phyloP scores from a whole-genome alignment of 2,329 filamentous ascomycete species.

The Arthroderma sp. region DNA sequence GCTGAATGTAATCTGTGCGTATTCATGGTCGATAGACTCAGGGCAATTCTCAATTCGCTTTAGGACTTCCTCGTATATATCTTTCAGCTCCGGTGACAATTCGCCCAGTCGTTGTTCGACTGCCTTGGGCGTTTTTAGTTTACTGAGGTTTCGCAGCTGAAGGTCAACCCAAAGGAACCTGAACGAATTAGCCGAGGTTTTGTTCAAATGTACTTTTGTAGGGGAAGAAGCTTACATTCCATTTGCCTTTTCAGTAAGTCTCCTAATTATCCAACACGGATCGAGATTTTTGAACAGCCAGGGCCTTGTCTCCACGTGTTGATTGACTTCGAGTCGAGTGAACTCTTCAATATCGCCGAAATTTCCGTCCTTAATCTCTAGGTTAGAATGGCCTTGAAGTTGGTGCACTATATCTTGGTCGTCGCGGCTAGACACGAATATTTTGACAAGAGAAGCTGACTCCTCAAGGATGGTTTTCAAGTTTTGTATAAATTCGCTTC shows the following conservation, averaged over 20 bases:
- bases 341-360: no score
- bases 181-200: no score
- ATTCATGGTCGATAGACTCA: slow-evolving; percentile 2
- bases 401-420: slow-evolving; percentile 14
- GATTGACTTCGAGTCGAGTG: no score
- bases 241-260: slow-evolving; percentile 13
- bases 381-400: slow-evolving; percentile 15
- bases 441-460: slow-evolving; percentile 18
- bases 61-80: slow-evolving; percentile 7
- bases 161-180: slow-evolving; percentile 23
- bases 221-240: slow-evolving; percentile 19
- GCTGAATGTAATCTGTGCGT: slow-evolving; percentile 9
- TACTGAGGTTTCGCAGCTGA: slow-evolving; percentile 17
- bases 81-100: slow-evolving; percentile 11
- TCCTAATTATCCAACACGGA: slow-evolving; percentile 13
- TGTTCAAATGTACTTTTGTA: no score
- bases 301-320: no score
- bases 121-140: slow-evolving; percentile 12
- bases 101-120: slow-evolving; percentile 13
- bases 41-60: neutral
- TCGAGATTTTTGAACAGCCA: no score
- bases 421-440: slow-evolving; percentile 24
- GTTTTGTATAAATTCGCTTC: slow-evolving; percentile 15
- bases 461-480: slow-evolving; percentile 18
- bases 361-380: no score